Evolutionary conservation across 371 early-diverging fungal species (phyloP).

Genomic region (Zopfochytrium polystomum): DNA sequence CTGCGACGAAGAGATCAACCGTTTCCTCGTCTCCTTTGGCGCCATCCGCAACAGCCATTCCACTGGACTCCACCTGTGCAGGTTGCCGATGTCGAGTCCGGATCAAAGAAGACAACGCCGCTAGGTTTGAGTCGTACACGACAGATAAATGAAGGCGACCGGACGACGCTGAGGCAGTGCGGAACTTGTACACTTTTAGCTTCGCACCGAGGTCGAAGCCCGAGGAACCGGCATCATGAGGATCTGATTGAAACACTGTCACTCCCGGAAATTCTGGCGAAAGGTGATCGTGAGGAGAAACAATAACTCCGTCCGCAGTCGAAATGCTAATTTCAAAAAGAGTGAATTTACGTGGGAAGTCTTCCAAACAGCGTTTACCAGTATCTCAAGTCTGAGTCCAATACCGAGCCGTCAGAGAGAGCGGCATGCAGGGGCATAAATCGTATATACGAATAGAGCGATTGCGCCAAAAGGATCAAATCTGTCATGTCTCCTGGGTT

Average conservation of each 20-base stretch:
- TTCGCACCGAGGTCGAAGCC: slow-evolving; percentile 36
- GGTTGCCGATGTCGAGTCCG: too few relatives aligned
- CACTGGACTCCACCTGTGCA: too few relatives aligned
- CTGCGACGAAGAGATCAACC: too few relatives aligned
- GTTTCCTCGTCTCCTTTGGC: too few relatives aligned
- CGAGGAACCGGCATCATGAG: slow-evolving; percentile 6
- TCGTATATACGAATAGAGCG: slow-evolving; percentile 61
- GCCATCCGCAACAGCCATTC: too few relatives aligned
- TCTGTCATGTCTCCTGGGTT: slow-evolving; percentile 39
- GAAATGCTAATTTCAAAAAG: slow-evolving; percentile 23
- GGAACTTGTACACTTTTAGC: slow-evolving; percentile 42
- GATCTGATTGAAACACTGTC: too few relatives aligned
- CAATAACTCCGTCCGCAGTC: slow-evolving; percentile 47
- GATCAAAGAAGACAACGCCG: too few relatives aligned
- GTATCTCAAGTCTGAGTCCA: too few relatives aligned
- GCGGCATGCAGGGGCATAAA: slow-evolving; percentile 55
- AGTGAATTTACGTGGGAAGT: too few relatives aligned
- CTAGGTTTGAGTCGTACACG: slow-evolving; percentile 11
- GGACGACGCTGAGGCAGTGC: slow-evolving; percentile 18
- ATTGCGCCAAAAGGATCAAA: slow-evolving; percentile 57
- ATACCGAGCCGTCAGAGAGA: too few relatives aligned
- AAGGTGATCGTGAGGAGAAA: slow-evolving; percentile 28
- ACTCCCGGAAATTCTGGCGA: background rate
- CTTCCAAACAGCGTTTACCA: too few relatives aligned
- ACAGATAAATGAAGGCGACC: slow-evolving; percentile 12